Base-by-base conservation (phyloP, 139 green algal species). In the Chlorella sp. region DNA sequence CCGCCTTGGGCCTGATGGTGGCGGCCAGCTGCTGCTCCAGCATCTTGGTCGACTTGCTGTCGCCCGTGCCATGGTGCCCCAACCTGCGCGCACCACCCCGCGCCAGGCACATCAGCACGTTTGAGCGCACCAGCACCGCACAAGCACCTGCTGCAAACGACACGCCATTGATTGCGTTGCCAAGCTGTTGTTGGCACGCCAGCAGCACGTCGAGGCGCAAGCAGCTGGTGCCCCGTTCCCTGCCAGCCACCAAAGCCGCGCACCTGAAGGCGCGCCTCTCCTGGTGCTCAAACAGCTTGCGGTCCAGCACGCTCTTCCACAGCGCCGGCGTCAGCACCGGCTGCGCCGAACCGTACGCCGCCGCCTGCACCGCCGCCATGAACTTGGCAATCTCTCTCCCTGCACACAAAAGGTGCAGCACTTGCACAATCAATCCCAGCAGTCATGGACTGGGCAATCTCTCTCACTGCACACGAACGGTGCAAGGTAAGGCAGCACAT, bases 371-470 rank as follows among this genome's bases (percentile, higher is more conserved):
- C 20, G 78, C 87, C n/a, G 91, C 90, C 90, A 96, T 93, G 30
- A 96, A 86, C 88, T 98, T 98, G 33, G 94, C 94, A 32, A 98
- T 83, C 85, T 97, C 93, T n/a, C 94, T 83, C 17, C 86, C 94
- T 75, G 82, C 78, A 65, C 74, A 86, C 2, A 70, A 31, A 30
- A 49, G 10, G 17, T 55, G 42, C 42, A 55, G 42, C n/a, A n/a
- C n/a, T n/a, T n/a, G n/a, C n/a, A n/a, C n/a, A n/a, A n/a, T n/a
- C n/a, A n/a, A n/a, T n/a, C n/a, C n/a, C n/a, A n/a, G n/a, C n/a
- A n/a, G n/a, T n/a, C 90, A 96, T 93, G 30, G 96, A 86, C 88
- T 98, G 98, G 33, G 94, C 94, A 32, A 98, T 83, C 85, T 97
- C 93, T n/a, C 94, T 83, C 17, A 85, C 94, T 75, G 82, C 78